These are phyloP conservation scores for Backusella psychrophila DNA, from an alignment of 192 early-diverging fungal genomes.

Conservation along the genomic window DNA sequence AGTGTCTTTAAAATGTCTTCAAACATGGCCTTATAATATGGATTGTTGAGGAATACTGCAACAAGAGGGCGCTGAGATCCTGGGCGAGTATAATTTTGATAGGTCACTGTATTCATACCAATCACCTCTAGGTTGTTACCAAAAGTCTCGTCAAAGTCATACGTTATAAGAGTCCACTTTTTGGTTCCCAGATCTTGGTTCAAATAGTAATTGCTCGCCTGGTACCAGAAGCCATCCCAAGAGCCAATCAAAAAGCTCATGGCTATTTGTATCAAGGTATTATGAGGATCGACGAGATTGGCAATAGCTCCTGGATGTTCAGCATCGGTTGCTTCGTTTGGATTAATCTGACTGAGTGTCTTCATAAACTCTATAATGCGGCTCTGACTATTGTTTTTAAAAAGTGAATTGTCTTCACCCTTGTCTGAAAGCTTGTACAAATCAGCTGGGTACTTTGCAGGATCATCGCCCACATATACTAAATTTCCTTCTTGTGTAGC, in stretches of 20 bases:
- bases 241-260: constrained; percentile 39
- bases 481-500: constrained; percentile 23
- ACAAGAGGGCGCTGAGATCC: constrained; percentile 34
- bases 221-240: constrained; percentile 41
- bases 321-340: constrained; percentile 11
- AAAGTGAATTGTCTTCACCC: constrained; percentile 14
- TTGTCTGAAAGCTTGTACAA: constrained; percentile 25
- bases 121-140: constrained; percentile 27
- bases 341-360: neutral
- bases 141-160: constrained; percentile 45
- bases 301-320: constrained; percentile 11
- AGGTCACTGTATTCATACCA: constrained; percentile 26
- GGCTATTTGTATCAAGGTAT: constrained; percentile 30
- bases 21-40: constrained; percentile 36
- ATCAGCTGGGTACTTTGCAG: constrained; percentile 13
- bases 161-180: constrained; percentile 42
- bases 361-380: constrained; percentile 24
- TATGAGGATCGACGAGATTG: constrained; percentile 18
- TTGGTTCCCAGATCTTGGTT: constrained; percentile 35
- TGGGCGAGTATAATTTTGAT: constrained; percentile 32
- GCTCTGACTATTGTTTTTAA: constrained; percentile 14
- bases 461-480: constrained; percentile 18
- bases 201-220: constrained; percentile 43
- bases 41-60: constrained; percentile 19
- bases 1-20: constrained; percentile 40